These are phyloP conservation scores for Torulaspora globosa DNA, from an alignment of 1,139 yeast species.

Conservation along the genomic window DNA sequence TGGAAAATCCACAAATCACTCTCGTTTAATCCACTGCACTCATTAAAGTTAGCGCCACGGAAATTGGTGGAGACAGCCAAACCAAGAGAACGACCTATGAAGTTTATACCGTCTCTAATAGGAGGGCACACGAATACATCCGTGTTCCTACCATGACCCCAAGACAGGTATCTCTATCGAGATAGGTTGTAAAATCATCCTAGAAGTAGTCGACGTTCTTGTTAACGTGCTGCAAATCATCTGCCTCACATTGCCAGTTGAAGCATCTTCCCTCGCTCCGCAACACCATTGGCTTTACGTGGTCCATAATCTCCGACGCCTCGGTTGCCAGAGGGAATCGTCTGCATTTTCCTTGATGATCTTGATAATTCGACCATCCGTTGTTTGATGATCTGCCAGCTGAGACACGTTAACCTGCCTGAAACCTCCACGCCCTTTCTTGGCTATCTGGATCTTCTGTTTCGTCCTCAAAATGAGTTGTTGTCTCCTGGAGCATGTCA, in stretches of 20 bases:
- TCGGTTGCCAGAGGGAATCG: neutral
- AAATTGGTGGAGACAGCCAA: constrained; percentile 8
- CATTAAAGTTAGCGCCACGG: neutral
- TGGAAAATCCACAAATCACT: constrained; percentile 3
- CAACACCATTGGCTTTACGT: neutral
- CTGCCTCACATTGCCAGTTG: neutral
- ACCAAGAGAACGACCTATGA: constrained; percentile 39
- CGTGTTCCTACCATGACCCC: neutral
- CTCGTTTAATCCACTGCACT: neutral
- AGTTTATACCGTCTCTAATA: constrained; percentile 30
- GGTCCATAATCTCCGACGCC: neutral
- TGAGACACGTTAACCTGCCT: neutral
- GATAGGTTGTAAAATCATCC: neutral
- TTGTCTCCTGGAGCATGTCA: neutral
- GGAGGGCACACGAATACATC: neutral
- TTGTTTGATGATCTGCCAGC: neutral
- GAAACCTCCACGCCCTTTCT: neutral
- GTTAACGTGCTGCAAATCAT: neutral
- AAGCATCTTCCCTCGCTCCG: neutral
- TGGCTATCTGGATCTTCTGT: neutral
- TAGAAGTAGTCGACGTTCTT: neutral
- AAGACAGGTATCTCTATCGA: neutral
- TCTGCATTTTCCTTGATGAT: neutral
- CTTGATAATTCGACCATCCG: neutral
- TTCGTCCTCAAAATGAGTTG: neutral